A percentile compares a stretch with the other conserved stretches of the same genome.
Evolutionary conservation across 495 filamentous ascomycete genomes (phyloP).

Genomic region (Cryomyces minteri): DNA sequence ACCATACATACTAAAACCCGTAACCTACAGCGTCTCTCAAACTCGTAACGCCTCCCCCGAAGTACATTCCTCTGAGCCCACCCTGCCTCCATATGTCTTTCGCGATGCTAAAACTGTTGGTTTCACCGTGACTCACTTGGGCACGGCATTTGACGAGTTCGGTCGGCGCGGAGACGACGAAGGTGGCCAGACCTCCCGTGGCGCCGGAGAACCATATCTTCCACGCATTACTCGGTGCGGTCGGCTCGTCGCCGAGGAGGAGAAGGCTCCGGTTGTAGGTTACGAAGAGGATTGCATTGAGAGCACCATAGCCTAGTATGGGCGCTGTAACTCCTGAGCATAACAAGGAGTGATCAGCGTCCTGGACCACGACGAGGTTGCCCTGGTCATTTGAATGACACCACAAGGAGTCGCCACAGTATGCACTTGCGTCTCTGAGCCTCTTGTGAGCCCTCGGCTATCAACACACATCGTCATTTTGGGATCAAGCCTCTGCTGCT

Average conservation of each 20-base stretch:
- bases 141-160: slow-evolving; percentile 78
- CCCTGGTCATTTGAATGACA: no score
- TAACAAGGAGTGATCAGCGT: not conserved
- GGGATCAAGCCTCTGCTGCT: no score
- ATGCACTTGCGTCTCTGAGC: no score
- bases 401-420: no score
- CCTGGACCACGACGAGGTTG: not conserved
- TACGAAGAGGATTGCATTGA: slow-evolving; percentile 76
- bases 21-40: slow-evolving; percentile 72
- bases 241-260: slow-evolving; percentile 27
- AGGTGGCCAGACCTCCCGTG: slow-evolving; percentile 60
- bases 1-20: slow-evolving; percentile 56
- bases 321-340: slow-evolving; percentile 53
- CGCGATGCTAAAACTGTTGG: slow-evolving; percentile 40
- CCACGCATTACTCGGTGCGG: slow-evolving; percentile 10
- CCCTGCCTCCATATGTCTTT: slow-evolving; percentile 37
- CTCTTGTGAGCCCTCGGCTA: no score
- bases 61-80: slow-evolving; percentile 55
- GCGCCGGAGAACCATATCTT: slow-evolving; percentile 62
- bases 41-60: slow-evolving; percentile 60
- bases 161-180: slow-evolving; percentile 63
- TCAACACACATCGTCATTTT: no score
- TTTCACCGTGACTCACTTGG: slow-evolving; percentile 33
- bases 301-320: slow-evolving; percentile 68
- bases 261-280: slow-evolving; percentile 62